phyloP scores from a whole-genome alignment of 805 yeast genomes.

The Saccharomycopsis babjevae region DNA sequence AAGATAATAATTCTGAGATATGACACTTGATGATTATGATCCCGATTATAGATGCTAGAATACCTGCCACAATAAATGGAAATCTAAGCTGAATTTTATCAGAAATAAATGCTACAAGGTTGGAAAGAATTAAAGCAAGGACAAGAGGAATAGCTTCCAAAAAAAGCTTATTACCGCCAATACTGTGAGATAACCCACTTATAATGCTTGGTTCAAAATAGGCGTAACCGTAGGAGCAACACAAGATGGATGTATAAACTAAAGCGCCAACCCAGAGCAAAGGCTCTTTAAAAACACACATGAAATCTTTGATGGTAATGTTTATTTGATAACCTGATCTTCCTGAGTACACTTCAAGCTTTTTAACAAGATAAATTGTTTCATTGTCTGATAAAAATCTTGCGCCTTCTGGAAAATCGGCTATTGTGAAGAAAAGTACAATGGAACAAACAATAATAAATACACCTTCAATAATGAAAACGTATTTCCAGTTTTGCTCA shows the following conservation, averaged over 20 bases:
- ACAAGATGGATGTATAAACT: slow-evolving; percentile 9
- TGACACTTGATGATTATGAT: slow-evolving; percentile 4
- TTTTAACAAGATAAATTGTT: slow-evolving; percentile 13
- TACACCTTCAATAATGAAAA: slow-evolving; percentile 42
- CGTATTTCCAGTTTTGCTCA: slow-evolving; percentile 37
- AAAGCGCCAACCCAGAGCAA: slow-evolving; percentile 16
- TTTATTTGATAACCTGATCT: slow-evolving; percentile 14
- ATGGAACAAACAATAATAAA: slow-evolving; percentile 31
- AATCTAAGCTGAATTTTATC: slow-evolving; percentile 7
- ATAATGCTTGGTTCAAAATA: slow-evolving; percentile 16
- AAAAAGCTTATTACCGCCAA: not conserved
- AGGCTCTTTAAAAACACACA: slow-evolving; percentile 10
- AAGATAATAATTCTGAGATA: not conserved
- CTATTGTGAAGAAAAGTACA: slow-evolving; percentile 28
- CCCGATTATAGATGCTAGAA: slow-evolving; percentile 6
- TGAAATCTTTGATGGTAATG: slow-evolving; percentile 5
- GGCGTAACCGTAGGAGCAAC: slow-evolving; percentile 14
- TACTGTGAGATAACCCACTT: not conserved
- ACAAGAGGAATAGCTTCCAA: slow-evolving; percentile 15
- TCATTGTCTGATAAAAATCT: slow-evolving; percentile 15
- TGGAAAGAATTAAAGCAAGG: slow-evolving; percentile 10
- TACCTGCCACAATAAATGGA: slow-evolving; percentile 8
- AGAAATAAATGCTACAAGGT: slow-evolving; percentile 6
- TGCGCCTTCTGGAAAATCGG: slow-evolving; percentile 29
- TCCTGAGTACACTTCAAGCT: slow-evolving; percentile 15